Percentiles rank a stretch among this genome's conserved stretches.
Evolutionary conservation across 169 alveolate species (phyloP).

Genomic region (Plasmodium billcollinsi): DNA sequence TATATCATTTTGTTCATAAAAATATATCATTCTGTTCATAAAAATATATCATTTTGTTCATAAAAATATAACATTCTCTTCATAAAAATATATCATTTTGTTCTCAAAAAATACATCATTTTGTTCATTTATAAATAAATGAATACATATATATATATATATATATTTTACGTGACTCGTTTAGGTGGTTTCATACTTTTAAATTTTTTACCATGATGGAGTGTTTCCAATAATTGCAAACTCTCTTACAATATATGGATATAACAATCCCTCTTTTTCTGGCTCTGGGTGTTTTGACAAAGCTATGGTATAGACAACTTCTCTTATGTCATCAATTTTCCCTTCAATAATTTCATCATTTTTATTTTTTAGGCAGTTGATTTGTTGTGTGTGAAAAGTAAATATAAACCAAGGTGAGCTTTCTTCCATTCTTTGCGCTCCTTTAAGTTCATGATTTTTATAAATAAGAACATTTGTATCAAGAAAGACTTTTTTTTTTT

Average conservation of each 20-base stretch:
- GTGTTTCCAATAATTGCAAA: constrained; percentile 89
- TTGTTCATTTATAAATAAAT: too few relatives aligned
- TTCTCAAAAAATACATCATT: too few relatives aligned
- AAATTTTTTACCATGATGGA: constrained; percentile 84
- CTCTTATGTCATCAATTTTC: constrained; percentile 90
- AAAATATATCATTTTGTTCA: too few relatives aligned
- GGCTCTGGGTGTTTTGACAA: constrained; percentile 89
- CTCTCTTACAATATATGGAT: constrained; percentile 86
- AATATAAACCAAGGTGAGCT: constrained; percentile 91
- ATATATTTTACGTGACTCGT: too few relatives aligned
- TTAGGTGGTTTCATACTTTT: background rate
- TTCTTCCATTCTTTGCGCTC: constrained; percentile 83
- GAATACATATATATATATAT: too few relatives aligned
- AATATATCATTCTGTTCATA: too few relatives aligned
- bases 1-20: too few relatives aligned
- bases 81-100: too few relatives aligned
- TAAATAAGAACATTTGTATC: constrained; percentile 89
- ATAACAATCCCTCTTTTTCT: constrained; percentile 79
- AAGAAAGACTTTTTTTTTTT: constrained; percentile 82
- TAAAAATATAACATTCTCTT: too few relatives aligned
- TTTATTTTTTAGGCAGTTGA: constrained; percentile 88
- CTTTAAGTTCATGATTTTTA: constrained; percentile 89
- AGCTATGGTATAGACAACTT: constrained; percentile 91
- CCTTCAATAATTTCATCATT: constrained; percentile 89
- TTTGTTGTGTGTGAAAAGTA: constrained; percentile 92